Base-by-base conservation (phyloP, 2,329 filamentous ascomycete species). In the Amauroascus verrucosus region DNA sequence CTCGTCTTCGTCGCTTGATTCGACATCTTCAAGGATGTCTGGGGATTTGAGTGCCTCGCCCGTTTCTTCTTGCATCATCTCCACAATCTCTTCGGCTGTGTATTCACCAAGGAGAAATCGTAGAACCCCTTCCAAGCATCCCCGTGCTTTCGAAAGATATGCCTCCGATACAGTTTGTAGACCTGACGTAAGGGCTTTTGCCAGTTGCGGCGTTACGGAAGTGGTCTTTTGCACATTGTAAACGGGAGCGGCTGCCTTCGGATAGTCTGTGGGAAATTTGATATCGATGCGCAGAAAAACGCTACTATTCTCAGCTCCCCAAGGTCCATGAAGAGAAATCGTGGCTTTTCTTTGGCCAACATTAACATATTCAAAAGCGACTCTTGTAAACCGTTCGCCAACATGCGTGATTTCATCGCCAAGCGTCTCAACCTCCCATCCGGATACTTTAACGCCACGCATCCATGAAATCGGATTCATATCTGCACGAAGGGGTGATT, bases 1-100 rank as follows among this genome's bases (percentile, higher is more conserved):
- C 54, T 90, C 87, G 59, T 90, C 86, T 56, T 88, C 85, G 57
- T 88, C 85, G 61, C 86, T 94, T 2, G 88, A 96, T 59, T 87
- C 91, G 59, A 93, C 88, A 54, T 86, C 85, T 28, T 69, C 72
- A 35, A 75, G 53, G 45, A 65, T 65, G 48, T 72, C 65, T 13
- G 72, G 67, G 43, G 70, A 69, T 57, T 75, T 71, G 51, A 74
- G 59, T 56, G 70, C 67, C 51, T 69, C 67, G 51, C 80, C 80
- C 6, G 82, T 67, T 58, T 86, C 83, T 9, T 84, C 79, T 44
- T 74, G 69, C 46, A 72, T 69, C 67, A 67, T 74, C 53, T 67
- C 65, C 24, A 80, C 71, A 56, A 76, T 80, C 38, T 83, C 79
- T 56, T 83, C 75, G 4, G 83, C 67, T 52, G 68, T 72, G 54